Conservation (phyloP, 257 asterid genomes). For the Prunella vulgaris region DNA sequence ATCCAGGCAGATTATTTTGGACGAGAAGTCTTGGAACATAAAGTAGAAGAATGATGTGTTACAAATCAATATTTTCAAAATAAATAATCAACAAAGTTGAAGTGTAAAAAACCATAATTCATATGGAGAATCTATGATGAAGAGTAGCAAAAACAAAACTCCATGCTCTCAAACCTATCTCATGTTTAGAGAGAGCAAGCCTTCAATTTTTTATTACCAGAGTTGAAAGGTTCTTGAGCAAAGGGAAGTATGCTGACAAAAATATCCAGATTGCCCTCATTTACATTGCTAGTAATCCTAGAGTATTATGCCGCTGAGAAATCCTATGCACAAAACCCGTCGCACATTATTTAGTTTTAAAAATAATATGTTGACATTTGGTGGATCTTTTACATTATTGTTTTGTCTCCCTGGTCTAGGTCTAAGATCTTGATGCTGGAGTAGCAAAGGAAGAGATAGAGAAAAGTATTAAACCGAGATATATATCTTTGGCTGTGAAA, state of each 20-base stretch:
- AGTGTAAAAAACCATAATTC: too few relatives aligned
- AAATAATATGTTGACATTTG: not conserved
- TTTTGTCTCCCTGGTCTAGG: constrained; percentile 10
- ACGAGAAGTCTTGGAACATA: too few relatives aligned
- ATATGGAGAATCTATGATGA: not conserved
- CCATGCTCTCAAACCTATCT: not conserved
- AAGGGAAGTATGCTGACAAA: constrained; percentile 13
- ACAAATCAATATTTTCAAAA: too few relatives aligned
- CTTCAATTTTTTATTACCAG: not conserved
- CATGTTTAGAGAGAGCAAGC: not conserved
- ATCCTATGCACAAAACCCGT: not conserved
- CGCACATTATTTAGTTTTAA: not conserved
- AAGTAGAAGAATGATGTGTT: too few relatives aligned
- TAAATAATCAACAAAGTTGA: too few relatives aligned
- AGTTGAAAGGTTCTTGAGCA: not conserved
- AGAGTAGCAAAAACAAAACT: constrained; percentile 16
- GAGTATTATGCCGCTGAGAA: constrained; percentile 30
- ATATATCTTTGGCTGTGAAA: constrained; percentile 31
- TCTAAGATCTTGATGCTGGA: constrained; percentile 34
- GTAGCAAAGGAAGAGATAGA: constrained; percentile 3
- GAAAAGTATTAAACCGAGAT: constrained; percentile 35
- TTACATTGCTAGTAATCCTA: constrained; percentile 33
- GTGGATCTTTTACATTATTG: not conserved
- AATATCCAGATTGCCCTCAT: constrained; percentile 28
- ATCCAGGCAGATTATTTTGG: too few relatives aligned